Evolutionary conservation across 306 rosid species (phyloP), one percentile per base, ranked within the genome.

Genomic region (Mimosa bimucronata): DNA sequence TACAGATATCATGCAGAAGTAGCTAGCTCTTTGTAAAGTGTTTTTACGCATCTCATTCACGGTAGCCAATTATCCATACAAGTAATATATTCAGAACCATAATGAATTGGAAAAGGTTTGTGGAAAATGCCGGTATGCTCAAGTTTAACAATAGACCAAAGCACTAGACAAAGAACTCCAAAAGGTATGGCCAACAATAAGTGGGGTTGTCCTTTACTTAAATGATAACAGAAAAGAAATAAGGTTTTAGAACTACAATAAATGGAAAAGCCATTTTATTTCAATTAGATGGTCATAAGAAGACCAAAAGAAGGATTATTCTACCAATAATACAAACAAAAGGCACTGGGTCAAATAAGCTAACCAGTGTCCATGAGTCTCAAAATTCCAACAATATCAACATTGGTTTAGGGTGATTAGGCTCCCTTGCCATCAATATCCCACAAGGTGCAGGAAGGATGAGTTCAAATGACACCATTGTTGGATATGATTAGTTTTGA

Each of bases 341-440:
- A 29, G n/a, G 6, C 48, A 46, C 18, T 46, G 46, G 65, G 8
- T 12, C 38, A 74, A 80, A 58, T 71, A 45, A 78, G 80, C 85
- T 55, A 50, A 84, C 83, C 77, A 80, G 83, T 74, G 71, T 77
- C 66, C 65, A 81, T 78, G 80, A 42, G 66, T 71, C 71, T 79
- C 40, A 62, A 50, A 80, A 87, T 80, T 77, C 64, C 70, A 45
- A 46, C 75, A 72, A 81, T 21, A 67, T 66, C 38, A 37, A 11
- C 71, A 34, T 83, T 82, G 72, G 62, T 62, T 85, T 70, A 83
- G 25, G 82, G 66, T 52, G 84, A 79, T 66, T 81, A 75, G 55
- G 70, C 48, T 60, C 67, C 70, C 80, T 82, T 80, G 25, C 82
- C 78, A 79, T 75, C 55, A 45, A 80, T 77, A 81, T 70, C 73